Evolutionary conservation across 2,329 filamentous ascomycete species (phyloP), one percentile per base, ranked within the genome.

Genomic region (Aureobasidium sp.): DNA sequence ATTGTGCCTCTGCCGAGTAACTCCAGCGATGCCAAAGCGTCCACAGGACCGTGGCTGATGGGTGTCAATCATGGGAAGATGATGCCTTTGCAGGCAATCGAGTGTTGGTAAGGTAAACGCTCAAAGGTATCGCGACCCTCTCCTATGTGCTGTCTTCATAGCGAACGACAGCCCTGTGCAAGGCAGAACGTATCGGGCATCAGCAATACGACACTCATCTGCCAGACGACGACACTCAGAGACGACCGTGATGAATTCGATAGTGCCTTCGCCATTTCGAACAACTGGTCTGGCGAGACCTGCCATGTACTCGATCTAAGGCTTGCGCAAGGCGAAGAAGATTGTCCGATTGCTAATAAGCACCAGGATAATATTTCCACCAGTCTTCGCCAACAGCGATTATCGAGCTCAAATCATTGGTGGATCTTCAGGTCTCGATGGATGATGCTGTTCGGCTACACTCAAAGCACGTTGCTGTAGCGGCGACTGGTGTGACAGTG

Each of bases 231-330:
- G 40, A 29, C 5, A 12, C 40, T 22, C 24, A 14, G 44, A 97
- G 90, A 64, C 87, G 87, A 99, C 90, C 5, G 91, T 96, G 63
- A 97, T 91, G 73, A 99, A 97, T 76, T 99, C 99, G 59, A 94
- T 99, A 5, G 94, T 94, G 62, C 94, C 94, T 76, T 97, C 94
- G 68, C 94, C 94, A 73, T 99, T 94, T 62, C 93, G 89, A 60
- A 99, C 91, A 61, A 99, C 87, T 35, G 97, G 87, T 76, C 97
- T 90, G 19, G 94, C 91, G 6, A 99, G 83, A 63, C 92, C 88
- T 57, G 86, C 85, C 9, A 91, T 84, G 73, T 97, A 96, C 14
- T 82, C 81, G 1, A 87, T 27, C 89, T 22, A 99, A 79, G 0
- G 90, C 81, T 2, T 78, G 74, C 67, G 81, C 77, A 97, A 88